Evolutionary conservation across 2,329 filamentous ascomycete genomes (phyloP).

Genomic region (Trichoderma simmonsii): DNA sequence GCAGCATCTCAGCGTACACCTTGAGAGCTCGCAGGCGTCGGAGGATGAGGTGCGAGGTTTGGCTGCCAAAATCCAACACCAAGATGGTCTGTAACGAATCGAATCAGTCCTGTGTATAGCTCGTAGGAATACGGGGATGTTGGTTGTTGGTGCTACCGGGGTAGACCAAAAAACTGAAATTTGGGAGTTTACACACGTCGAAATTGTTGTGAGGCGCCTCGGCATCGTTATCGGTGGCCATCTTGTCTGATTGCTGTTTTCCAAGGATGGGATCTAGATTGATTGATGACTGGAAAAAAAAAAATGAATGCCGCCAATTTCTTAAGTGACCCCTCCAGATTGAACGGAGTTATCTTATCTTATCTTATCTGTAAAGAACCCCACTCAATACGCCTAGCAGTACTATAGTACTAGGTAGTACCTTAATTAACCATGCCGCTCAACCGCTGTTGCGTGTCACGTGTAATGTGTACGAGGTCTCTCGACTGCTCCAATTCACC

Average conservation of each 20-base stretch:
- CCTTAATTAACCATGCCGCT: background rate
- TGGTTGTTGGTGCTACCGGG: background rate
- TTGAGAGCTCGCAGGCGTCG: background rate
- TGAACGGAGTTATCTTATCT: background rate
- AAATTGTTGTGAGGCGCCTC: background rate
- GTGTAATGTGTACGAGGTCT: background rate
- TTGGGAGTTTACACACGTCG: background rate
- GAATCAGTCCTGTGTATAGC: background rate
- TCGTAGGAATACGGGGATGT: background rate
- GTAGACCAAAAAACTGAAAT: background rate
- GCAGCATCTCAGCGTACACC: background rate
- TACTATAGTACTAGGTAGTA: background rate
- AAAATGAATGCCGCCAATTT: background rate
- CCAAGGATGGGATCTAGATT: background rate
- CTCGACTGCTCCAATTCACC: too few relatives aligned
- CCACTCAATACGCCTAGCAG: background rate
- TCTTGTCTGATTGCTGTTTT: background rate
- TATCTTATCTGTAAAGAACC: background rate
- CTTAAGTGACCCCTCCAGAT: background rate
- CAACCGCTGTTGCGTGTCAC: background rate
- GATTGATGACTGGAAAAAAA: background rate
- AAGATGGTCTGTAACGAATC: background rate
- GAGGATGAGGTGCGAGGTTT: background rate
- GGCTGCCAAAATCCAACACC: background rate
- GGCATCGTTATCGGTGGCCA: background rate